Evolutionary conservation across 306 rosid species (phyloP), one percentile per base, ranked within the genome.

Genomic region (Cotoneaster glaucophyllus): DNA sequence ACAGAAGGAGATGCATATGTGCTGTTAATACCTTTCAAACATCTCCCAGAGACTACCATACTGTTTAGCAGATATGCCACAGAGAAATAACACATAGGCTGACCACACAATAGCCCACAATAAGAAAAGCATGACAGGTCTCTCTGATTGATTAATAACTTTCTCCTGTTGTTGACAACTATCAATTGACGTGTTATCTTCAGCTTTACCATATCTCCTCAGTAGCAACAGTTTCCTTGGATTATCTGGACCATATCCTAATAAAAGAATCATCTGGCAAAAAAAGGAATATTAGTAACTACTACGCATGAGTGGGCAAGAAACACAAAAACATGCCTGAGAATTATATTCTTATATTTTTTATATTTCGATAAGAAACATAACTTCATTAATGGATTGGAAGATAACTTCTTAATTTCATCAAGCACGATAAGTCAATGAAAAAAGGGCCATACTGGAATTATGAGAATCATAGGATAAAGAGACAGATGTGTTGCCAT

Each of bases 401-500:
- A 31, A 61, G 53, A 14, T 41, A 17, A 10, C 26, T 69, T 59
- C 8, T 6, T 59, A 44, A 41, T 13, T 26, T 12, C 52, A 75
- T 34, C 72, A 61, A 83, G 29, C 48, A 66, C 18, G 8, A 32
- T 6, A 62, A 29, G 78, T 43, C 77, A 61, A 76, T 54, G 74
- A 77, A 77, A 71, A 73, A 72, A 65, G 11, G 21, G 7, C 44
- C 89, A 69, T 92, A 92, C 98, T 4, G 98, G 97, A 84, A 92
- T 85, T 78, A 92, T 82, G 69, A 92, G 86, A 81, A 89, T 87
- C 64, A 84, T 82, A 28, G 97, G 97, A 87, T 92, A 95, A 73
- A 95, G 87, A 76, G 98, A 95, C 74, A 92, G 82, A 84, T 95
- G 97, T 41, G 97, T 85, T 53, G 99, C 97, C 91, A 89, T 81